Conservation (phyloP, 73 alveolate species). For the Tetrahymena borealis region DNA sequence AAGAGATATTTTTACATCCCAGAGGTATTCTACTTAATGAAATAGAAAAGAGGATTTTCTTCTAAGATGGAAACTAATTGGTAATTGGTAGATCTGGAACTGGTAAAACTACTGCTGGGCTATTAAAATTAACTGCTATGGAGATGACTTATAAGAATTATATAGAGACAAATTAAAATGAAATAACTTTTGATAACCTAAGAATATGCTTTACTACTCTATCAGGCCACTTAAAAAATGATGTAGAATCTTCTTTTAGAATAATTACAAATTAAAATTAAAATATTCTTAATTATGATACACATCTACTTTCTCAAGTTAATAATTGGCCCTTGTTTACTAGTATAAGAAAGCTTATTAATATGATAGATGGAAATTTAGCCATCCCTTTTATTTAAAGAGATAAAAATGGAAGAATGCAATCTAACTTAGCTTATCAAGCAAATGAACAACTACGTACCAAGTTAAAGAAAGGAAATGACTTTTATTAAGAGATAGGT, state of each 20-base stretch:
- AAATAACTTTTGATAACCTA: background rate
- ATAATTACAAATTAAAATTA: background rate
- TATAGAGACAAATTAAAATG: background rate
- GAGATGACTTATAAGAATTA: background rate
- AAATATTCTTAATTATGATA: background rate
- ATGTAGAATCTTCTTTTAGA: background rate
- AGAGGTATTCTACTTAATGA: background rate
- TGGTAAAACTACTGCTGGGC: background rate
- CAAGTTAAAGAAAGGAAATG: background rate
- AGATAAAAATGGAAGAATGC: background rate
- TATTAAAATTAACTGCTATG: background rate
- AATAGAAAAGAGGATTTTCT: background rate
- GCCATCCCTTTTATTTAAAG: background rate
- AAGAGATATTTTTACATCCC: background rate
- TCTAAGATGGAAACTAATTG: background rate
- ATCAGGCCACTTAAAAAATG: background rate
- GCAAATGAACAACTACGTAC: background rate
- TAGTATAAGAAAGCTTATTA: background rate
- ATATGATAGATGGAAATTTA: background rate
- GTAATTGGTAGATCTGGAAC: background rate
- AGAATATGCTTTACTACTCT: background rate
- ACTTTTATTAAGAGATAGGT: background rate
- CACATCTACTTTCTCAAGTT: background rate
- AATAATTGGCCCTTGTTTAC: background rate
- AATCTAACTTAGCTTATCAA: background rate